A percentile compares a stretch with the other conserved stretches of the same genome.
These are phyloP conservation scores for Aquanectria penicillioides DNA, from an alignment of 2,329 filamentous ascomycete genomes.

Conservation along the genomic window DNA sequence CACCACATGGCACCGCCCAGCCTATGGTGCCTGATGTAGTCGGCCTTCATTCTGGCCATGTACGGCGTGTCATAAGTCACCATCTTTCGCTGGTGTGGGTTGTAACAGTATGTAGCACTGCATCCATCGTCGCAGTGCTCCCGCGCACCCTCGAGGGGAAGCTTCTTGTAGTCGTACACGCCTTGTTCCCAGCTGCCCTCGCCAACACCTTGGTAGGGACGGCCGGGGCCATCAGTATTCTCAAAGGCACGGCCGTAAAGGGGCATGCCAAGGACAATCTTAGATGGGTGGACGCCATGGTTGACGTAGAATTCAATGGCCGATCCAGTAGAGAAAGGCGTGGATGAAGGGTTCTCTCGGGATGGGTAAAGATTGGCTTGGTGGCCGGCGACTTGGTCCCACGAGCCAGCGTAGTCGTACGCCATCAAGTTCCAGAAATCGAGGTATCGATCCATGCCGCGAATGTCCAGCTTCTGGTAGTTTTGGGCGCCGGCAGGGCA, in stretches of 20 bases:
- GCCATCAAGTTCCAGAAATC: conserved; percentile 89
- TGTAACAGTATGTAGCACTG: conserved; percentile 82
- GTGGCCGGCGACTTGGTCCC: conserved; percentile 78
- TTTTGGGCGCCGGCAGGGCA: conserved; percentile 71
- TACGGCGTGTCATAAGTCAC: conserved; percentile 81
- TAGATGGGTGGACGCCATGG: conserved; percentile 71
- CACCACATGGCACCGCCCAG: conserved; percentile 98
- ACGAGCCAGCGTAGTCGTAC: conserved; percentile 88
- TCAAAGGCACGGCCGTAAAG: conserved; percentile 89
- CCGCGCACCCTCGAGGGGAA: conserved; percentile 74
- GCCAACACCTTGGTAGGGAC: conserved; percentile 76
- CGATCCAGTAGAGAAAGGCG: conserved; percentile 79
- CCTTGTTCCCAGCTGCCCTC: conserved; percentile 86
- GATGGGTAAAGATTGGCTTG: conserved; percentile 81
- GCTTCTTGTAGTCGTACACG: conserved; percentile 87
- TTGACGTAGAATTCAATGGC: conserved; percentile 77
- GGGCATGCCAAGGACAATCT: conserved; percentile 91
- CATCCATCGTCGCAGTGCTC: conserved; percentile 72
- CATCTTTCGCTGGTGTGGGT: conserved; percentile 69
- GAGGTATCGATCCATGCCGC: conserved; percentile 71
- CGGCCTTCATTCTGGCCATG: conserved; percentile 75
- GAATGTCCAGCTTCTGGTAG: conserved; percentile 70
- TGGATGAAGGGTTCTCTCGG: conserved; percentile 65
- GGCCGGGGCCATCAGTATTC: conserved; percentile 79
- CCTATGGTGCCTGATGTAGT: conserved; percentile 72